These are phyloP conservation scores for Secale cereale DNA, from an alignment of 176 grass and related monocot genomes.

Conservation along the genomic window DNA sequence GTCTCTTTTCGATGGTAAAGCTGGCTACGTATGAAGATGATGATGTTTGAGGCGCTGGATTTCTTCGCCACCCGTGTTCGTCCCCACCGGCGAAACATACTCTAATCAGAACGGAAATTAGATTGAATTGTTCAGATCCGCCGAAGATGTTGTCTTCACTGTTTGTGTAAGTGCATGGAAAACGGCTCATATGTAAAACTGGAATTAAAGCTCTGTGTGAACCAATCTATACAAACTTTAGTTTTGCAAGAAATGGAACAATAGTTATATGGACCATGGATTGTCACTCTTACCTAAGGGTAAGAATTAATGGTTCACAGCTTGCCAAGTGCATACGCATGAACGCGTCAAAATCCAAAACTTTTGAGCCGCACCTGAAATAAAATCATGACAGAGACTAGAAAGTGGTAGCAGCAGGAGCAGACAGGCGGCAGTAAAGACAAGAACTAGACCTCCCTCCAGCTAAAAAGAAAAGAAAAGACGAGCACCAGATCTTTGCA, in stretches of 20 bases:
- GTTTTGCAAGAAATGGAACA: too few relatives aligned
- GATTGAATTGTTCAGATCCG: not conserved
- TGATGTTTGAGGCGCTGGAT: not conserved
- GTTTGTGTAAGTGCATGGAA: not conserved
- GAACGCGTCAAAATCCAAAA: not conserved
- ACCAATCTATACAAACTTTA: not conserved
- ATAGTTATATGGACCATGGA: too few relatives aligned
- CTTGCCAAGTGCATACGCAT: not conserved
- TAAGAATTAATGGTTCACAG: not conserved
- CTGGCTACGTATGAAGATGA: not conserved
- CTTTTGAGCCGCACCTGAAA: not conserved
- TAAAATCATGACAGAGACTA: slow-evolving; percentile 10
- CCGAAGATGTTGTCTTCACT: not conserved
- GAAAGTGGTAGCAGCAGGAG: not conserved
- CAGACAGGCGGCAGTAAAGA: not conserved
- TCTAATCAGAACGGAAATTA: not conserved
- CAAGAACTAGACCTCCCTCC: not conserved
- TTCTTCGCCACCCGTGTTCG: not conserved
- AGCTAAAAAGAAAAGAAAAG: not conserved
- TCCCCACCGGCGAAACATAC: not conserved
- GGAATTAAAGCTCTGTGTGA: not conserved
- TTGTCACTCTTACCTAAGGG: too few relatives aligned
- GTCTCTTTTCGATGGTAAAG: not conserved
- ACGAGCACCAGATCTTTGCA: not conserved
- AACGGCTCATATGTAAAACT: not conserved